Percentiles rank a stretch among this genome's conserved stretches.
phyloP scores from a whole-genome alignment of 2,329 filamentous ascomycete species.

The Alternaria sp. region DNA sequence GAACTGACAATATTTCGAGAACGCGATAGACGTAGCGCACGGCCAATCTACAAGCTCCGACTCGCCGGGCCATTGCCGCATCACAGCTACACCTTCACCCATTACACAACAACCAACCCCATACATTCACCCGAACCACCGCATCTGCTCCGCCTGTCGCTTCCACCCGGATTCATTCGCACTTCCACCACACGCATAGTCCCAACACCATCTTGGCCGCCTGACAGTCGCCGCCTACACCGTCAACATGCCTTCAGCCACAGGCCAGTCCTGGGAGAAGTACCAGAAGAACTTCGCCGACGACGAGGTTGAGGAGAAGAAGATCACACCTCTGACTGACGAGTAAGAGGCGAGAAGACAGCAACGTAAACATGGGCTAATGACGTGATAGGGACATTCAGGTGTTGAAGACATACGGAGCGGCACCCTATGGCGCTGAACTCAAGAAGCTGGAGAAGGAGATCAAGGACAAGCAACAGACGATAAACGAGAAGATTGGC shows the following conservation, averaged over 20 bases:
- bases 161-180: neutral
- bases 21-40: slow-evolving; percentile 27
- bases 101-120: slow-evolving; percentile 27
- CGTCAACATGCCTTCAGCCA: slow-evolving; percentile 85
- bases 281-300: slow-evolving; percentile 97
- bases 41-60: slow-evolving; percentile 20
- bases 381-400: slow-evolving; percentile 82
- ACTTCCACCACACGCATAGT: slow-evolving; percentile 1
- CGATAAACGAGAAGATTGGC: slow-evolving; percentile 98
- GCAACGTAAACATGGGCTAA: slow-evolving; percentile 39
- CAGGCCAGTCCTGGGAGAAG: slow-evolving; percentile 96
- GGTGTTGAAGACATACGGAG: slow-evolving; percentile 98
- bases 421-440: slow-evolving; percentile 90
- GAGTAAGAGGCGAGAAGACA: slow-evolving; percentile 70
- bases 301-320: slow-evolving; percentile 98
- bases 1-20: slow-evolving; percentile 37
- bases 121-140: neutral
- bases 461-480: slow-evolving; percentile 98
- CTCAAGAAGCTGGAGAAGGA: slow-evolving; percentile 98
- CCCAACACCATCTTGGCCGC: slow-evolving; percentile 10
- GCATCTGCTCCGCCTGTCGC: slow-evolving; percentile 8
- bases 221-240: slow-evolving; percentile 22
- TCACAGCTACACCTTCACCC: slow-evolving; percentile 29
- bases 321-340: slow-evolving; percentile 96
- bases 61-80: slow-evolving; percentile 35